Base-by-base conservation (phyloP, 495 filamentous ascomycete genomes). In the Cercophora scortea region DNA sequence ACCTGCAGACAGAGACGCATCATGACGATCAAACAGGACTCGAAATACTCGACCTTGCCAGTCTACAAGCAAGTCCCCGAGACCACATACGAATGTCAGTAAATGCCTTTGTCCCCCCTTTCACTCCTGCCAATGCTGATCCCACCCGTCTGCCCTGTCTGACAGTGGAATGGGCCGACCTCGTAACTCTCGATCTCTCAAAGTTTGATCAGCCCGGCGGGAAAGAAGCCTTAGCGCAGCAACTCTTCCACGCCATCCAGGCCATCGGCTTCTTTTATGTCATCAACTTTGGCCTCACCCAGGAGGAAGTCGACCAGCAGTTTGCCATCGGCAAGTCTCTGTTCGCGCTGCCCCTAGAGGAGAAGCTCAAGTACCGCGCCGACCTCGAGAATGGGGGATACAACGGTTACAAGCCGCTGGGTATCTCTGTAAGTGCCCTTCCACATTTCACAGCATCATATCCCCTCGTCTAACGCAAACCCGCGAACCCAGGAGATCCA, bases 221-320 rank as follows among this genome's bases (percentile, higher is more conserved):
- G 10, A 38, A 38, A 38, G 36, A 38, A 38, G 36, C 36, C 10
- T 7, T 38, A 38, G 36, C 36, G 10, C 9, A 7, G 36, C 36
- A 38, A 7, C 36, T 38, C 36, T 38, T 38, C 13, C 10, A 38
- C 36, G 36, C 36, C 7, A 38, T 38, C 36, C 36, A 13, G 10
- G 13, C 10, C 36, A 2, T 38, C 7, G 62, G 63, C n/a, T 83
- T 82, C 61, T 81, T 82, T 61, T 82, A 82, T 54, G 75, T 84
- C 5, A 80, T 74, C 55, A 79, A 81, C 64, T 83, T 78, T 61
- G 79, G 77, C 53, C 73, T 83, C 32, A 62, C 66, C 47, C 78
- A 83, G 54, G 79, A 83, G 39, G 71, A 83, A 58, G 71, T 85
- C 6, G 76, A 83, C 51, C 64, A 66, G 25, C 82, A 85, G 56